Conservation (phyloP, 306 rosid genomes). For the Rosa persica region DNA sequence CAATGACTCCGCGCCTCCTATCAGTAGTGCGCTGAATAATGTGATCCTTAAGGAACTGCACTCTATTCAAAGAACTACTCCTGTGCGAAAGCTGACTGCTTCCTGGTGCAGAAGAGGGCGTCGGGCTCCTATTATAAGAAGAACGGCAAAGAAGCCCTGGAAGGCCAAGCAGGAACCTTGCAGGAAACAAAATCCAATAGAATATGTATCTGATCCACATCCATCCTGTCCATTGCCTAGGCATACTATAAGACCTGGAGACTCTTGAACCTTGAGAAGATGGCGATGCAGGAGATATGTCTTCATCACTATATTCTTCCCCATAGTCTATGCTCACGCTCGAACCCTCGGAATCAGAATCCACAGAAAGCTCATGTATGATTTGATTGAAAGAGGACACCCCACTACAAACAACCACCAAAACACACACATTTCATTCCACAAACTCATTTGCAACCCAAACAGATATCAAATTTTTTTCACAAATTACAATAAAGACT, state of each 20-base stretch:
- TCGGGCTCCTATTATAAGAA: conserved; percentile 29
- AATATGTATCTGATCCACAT: conserved; percentile 54
- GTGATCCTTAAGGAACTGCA: conserved; percentile 68
- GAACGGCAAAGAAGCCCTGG: conserved; percentile 40
- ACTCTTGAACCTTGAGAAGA: conserved; percentile 63
- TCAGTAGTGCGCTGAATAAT: conserved; percentile 73
- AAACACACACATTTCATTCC: conserved; percentile 20
- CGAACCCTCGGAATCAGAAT: conserved; percentile 61
- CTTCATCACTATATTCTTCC: conserved; percentile 62
- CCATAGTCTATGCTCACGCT: conserved; percentile 41
- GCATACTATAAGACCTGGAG: conserved; percentile 42
- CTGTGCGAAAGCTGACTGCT: conserved; percentile 30
- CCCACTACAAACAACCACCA: conserved; percentile 51
- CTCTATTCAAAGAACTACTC: conserved; percentile 38
- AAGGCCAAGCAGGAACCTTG: conserved; percentile 54
- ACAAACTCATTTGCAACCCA: background rate
- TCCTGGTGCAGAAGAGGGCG: conserved; percentile 31
- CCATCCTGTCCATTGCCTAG: conserved; percentile 47
- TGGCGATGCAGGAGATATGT: conserved; percentile 52
- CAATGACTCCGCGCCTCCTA: conserved; percentile 88
- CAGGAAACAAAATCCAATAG: conserved; percentile 57
- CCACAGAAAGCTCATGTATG: conserved; percentile 83
- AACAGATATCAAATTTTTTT: background rate
- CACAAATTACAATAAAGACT: background rate
- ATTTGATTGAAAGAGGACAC: conserved; percentile 90